Percentiles rank a stretch among this genome's conserved stretches.
Evolutionary conservation across 495 filamentous ascomycete species (phyloP).

Genomic region (Aspergillus ellipticus): DNA sequence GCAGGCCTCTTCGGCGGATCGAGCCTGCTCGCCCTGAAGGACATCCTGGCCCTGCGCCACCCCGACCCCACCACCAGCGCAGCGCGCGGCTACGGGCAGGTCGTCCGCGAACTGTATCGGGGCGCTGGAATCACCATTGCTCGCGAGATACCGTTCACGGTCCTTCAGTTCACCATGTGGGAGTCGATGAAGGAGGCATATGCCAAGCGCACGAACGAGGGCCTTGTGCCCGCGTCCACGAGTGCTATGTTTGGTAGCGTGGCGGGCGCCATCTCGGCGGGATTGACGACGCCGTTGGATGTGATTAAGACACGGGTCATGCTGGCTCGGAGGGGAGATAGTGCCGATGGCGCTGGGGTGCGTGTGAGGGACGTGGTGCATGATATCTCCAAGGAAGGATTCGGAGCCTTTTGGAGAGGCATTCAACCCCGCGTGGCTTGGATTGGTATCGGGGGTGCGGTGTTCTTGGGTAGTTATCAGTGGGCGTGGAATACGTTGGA

Average conservation of each 20-base stretch:
- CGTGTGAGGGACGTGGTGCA: slow-evolving; percentile 56
- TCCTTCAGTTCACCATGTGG: slow-evolving; percentile 97
- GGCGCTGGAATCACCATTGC: slow-evolving; percentile 89
- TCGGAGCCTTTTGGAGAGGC: slow-evolving; percentile 78
- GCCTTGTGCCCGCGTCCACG: slow-evolving; percentile 60
- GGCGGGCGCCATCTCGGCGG: slow-evolving; percentile 82
- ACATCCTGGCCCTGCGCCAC: slow-evolving; percentile 60
- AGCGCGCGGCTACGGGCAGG: slow-evolving; percentile 46
- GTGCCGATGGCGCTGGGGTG: slow-evolving; percentile 41
- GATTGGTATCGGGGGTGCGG: slow-evolving; percentile 90
- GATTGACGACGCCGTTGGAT: slow-evolving; percentile 87
- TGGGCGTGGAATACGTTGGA: slow-evolving; percentile 75
- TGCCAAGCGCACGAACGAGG: slow-evolving; percentile 30
- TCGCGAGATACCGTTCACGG: slow-evolving; percentile 94
- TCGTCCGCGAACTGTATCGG: slow-evolving; percentile 82
- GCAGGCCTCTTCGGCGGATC: slow-evolving; percentile 63
- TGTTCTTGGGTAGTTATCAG: slow-evolving; percentile 96
- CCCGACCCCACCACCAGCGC: slow-evolving; percentile 27
- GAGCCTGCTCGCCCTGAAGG: slow-evolving; percentile 53
- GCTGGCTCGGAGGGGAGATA: slow-evolving; percentile 57
- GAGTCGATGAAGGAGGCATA: slow-evolving; percentile 75
- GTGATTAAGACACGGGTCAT: slow-evolving; percentile 97
- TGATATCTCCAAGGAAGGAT: slow-evolving; percentile 67
- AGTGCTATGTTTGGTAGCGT: slow-evolving; percentile 83
- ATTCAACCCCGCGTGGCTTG: slow-evolving; percentile 86